Conservation (phyloP, 1,139 yeast genomes). For the Protomyces arabidopsidicola region DNA sequence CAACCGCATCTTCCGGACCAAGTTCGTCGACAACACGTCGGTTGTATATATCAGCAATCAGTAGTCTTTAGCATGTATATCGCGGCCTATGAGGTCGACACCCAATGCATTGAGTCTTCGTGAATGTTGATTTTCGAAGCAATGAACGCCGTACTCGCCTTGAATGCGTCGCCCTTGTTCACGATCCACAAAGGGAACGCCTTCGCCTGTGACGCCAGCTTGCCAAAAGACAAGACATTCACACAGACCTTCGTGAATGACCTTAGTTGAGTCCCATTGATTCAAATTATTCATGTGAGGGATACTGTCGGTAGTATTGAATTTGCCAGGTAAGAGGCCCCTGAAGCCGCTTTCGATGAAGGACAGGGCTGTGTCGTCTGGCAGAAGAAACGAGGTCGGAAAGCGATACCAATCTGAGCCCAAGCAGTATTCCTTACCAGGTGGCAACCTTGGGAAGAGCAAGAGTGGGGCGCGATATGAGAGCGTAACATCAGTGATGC, state of each 20-base stretch:
- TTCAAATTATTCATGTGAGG: conserved; percentile 35
- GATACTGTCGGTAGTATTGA: conserved; percentile 38
- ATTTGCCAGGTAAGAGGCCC: conserved; percentile 87
- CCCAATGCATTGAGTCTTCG: conserved; percentile 14
- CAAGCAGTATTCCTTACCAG: conserved; percentile 47
- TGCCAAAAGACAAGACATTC: conserved; percentile 9
- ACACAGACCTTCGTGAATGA: neutral
- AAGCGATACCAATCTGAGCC: conserved; percentile 95
- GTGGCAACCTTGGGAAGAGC: conserved; percentile 35
- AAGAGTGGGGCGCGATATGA: conserved; percentile 42
- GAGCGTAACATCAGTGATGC: conserved; percentile 39
- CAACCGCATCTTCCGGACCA: conserved; percentile 82
- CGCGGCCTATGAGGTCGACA: conserved; percentile 12
- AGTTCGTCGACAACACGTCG: conserved; percentile 95
- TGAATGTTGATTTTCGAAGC: neutral
- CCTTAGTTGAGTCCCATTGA: conserved; percentile 12
- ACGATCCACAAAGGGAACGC: conserved; percentile 9
- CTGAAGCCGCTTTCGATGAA: conserved; percentile 75
- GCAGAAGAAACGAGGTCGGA: conserved; percentile 80
- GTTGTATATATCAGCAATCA: conserved; percentile 49
- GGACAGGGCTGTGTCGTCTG: conserved; percentile 54
- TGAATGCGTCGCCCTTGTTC: conserved; percentile 1
- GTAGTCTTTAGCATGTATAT: neutral
- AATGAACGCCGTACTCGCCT: conserved; percentile 16
- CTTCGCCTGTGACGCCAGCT: neutral